A percentile compares a stretch with the other conserved stretches of the same genome.
These are phyloP conservation scores for Ustilago tritici DNA, from an alignment of 1,284 basidiomycete species.

Conservation along the genomic window DNA sequence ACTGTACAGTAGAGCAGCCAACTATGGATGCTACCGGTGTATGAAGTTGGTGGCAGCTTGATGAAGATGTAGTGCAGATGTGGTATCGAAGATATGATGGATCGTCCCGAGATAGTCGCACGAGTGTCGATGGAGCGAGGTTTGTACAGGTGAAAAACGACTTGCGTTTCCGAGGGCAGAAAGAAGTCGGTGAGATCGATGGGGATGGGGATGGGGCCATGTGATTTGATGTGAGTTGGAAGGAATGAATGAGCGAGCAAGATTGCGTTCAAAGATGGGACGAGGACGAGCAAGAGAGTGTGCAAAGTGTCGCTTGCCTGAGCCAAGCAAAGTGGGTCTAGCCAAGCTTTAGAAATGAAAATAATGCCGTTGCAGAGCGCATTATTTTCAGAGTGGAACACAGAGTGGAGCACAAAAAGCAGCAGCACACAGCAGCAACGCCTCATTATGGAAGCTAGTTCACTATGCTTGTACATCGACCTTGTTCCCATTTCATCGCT, in stretches of 20 bases:
- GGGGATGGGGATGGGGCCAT: not conserved
- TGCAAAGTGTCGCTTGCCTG: slow-evolving; percentile 7
- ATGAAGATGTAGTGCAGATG: not conserved
- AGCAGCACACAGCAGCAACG: no score
- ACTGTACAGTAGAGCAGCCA: not conserved
- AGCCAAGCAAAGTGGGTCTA: not conserved
- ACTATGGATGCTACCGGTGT: not conserved
- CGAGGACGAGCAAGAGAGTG: not conserved
- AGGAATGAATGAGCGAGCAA: not conserved
- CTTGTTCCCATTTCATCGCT: no score
- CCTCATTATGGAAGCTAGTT: no score
- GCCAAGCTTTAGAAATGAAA: slow-evolving; percentile 17
- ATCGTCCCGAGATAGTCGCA: not conserved
- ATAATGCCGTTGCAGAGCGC: slow-evolving; percentile 31
- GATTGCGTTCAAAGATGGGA: not conserved
- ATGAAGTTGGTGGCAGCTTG: not conserved
- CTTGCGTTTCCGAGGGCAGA: not conserved
- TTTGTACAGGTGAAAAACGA: not conserved
- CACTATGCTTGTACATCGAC: no score
- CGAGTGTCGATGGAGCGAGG: not conserved
- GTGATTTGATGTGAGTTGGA: slow-evolving; percentile 1
- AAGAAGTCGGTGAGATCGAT: not conserved
- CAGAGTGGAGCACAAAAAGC: no score
- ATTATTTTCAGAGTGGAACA: not conserved
- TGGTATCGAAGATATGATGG: not conserved